Evolutionary conservation across 345 rosid species (phyloP).

Genomic region (Acer campestre): DNA sequence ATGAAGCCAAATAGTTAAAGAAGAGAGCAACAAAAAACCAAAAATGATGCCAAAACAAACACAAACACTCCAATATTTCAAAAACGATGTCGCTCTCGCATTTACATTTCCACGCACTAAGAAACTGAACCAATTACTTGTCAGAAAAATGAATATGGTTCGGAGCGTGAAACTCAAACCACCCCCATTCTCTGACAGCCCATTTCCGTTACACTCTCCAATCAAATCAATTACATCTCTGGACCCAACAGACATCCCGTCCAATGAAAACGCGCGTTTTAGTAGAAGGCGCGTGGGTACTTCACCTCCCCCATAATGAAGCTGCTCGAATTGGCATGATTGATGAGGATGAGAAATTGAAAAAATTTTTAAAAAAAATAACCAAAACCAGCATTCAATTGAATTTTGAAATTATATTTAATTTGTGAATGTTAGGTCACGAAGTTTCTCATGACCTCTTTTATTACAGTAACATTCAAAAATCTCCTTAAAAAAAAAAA

Average conservation of each 20-base stretch:
- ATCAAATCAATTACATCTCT: not conserved
- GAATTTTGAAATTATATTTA: not conserved
- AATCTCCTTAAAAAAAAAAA: too few relatives aligned
- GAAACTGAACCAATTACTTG: not conserved
- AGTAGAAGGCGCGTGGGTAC: not conserved
- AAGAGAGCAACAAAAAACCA: not conserved
- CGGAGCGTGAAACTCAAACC: not conserved
- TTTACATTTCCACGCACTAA: not conserved
- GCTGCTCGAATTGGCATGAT: constrained; percentile 12
- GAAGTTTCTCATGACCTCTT: constrained; percentile 37
- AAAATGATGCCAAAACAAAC: not conserved
- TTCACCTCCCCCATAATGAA: not conserved
- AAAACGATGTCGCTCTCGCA: not conserved
- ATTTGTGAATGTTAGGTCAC: constrained; percentile 38
- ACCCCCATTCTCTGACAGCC: not conserved
- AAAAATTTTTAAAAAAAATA: not conserved
- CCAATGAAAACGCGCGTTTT: not conserved
- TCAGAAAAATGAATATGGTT: constrained; percentile 12
- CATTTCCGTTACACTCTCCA: not conserved
- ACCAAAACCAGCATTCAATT: not conserved
- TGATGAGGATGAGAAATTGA: not conserved
- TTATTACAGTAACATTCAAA: constrained; percentile 9
- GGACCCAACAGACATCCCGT: not conserved
- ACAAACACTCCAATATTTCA: constrained; percentile 7
- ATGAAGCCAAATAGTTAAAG: not conserved